A percentile compares a stretch with the other conserved stretches of the same genome.
Evolutionary conservation across 1,284 basidiomycete genomes (phyloP).

Genomic region (Malassezia vespertilionis): DNA sequence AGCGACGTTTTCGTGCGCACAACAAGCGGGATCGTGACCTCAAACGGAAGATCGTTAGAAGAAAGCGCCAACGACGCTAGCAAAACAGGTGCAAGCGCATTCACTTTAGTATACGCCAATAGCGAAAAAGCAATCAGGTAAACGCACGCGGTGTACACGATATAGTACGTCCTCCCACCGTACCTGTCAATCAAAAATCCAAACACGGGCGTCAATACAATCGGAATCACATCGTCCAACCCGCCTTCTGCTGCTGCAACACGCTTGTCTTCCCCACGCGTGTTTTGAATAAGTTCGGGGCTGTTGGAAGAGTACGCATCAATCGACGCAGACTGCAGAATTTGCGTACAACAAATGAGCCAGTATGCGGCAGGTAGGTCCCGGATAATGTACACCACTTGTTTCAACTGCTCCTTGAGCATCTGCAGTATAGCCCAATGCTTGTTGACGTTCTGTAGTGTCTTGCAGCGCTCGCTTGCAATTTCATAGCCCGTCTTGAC

Average conservation of each 20-base stretch:
- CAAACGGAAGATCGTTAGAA: slow-evolving; percentile 48
- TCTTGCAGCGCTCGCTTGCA: background rate
- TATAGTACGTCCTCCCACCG: slow-evolving; percentile 31
- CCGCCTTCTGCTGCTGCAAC: slow-evolving; percentile 50
- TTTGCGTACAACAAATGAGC: slow-evolving; percentile 32
- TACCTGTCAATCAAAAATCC: slow-evolving; percentile 34
- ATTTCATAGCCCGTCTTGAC: background rate
- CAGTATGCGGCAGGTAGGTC: slow-evolving; percentile 15
- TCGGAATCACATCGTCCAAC: slow-evolving; percentile 49
- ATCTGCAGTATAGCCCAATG: background rate
- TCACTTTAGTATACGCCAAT: slow-evolving; percentile 45
- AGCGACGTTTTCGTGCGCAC: slow-evolving; percentile 43
- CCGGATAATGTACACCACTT: background rate
- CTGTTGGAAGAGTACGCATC: slow-evolving; percentile 48
- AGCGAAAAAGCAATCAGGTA: slow-evolving; percentile 28
- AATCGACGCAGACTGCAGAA: slow-evolving; percentile 48
- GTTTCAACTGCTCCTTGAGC: background rate
- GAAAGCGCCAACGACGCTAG: slow-evolving; percentile 47
- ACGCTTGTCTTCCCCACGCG: slow-evolving; percentile 47
- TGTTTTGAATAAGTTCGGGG: slow-evolving; percentile 49
- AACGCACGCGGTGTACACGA: slow-evolving; percentile 13
- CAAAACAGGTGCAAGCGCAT: slow-evolving; percentile 48
- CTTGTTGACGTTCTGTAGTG: background rate
- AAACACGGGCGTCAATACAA: slow-evolving; percentile 49
- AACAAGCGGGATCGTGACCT: slow-evolving; percentile 49